phyloP scores from a whole-genome alignment of 345 rosid genomes.

The Syzygium oleosum region DNA sequence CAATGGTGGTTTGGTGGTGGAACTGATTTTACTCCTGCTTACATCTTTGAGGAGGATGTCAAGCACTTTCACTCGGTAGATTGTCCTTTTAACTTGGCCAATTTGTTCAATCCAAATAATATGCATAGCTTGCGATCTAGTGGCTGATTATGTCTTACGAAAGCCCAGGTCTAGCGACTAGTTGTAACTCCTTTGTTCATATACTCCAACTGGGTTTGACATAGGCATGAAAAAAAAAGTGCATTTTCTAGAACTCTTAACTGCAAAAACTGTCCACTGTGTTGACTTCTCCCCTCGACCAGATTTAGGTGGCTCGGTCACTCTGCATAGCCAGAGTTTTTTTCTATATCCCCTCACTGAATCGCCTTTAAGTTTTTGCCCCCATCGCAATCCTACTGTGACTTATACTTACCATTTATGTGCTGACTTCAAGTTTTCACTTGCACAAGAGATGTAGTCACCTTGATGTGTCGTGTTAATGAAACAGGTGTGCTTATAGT shows the following conservation, averaged over 20 bases:
- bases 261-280: not conserved
- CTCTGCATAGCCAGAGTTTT: not conserved
- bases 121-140: not conserved
- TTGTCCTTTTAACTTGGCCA: not conserved
- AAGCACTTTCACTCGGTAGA: slow-evolving; percentile 86
- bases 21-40: slow-evolving; percentile 98
- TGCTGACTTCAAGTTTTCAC: not conserved
- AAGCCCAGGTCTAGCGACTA: not conserved
- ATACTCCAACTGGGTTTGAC: not conserved
- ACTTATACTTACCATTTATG: not conserved
- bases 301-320: not conserved
- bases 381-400: not conserved
- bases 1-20: slow-evolving; percentile 99
- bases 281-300: not conserved
- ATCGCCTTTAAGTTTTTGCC: not conserved
- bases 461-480: not conserved
- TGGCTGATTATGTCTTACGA: not conserved
- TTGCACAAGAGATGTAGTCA: not conserved
- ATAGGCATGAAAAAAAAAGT: not conserved
- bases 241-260: not conserved
- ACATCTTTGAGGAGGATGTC: slow-evolving; percentile 93
- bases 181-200: not conserved
- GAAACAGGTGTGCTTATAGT: not conserved
- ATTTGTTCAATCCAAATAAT: not conserved
- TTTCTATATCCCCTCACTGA: not conserved